Conservation (phyloP, 768 basidiomycete genomes). For the Mycena rosella region DNA sequence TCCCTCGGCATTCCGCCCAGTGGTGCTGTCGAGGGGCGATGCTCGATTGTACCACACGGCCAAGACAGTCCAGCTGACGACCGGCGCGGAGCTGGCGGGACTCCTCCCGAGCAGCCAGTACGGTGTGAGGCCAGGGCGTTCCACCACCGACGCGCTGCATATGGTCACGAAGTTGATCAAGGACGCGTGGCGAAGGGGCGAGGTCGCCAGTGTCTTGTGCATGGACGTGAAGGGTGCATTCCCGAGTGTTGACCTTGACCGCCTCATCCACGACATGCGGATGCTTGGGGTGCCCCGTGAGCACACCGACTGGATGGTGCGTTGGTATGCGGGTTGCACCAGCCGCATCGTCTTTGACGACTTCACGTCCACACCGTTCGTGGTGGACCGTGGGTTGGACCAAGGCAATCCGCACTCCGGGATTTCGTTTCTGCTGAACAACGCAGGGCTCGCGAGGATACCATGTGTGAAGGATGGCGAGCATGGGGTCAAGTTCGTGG, state of each 20-base stretch:
- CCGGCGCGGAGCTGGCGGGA: slow-evolving; percentile 45
- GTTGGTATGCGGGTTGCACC: slow-evolving; percentile 16
- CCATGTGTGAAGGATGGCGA: slow-evolving; percentile 3
- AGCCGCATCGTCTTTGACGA: slow-evolving; percentile 38
- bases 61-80: slow-evolving; percentile 22
- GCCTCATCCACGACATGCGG: slow-evolving; percentile 49
- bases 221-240: slow-evolving; percentile 60
- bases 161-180: slow-evolving; percentile 50
- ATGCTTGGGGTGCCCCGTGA: slow-evolving; percentile 42
- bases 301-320: slow-evolving; percentile 35
- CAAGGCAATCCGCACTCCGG: slow-evolving; percentile 42
- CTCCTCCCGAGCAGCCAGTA: slow-evolving; percentile 54
- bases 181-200: slow-evolving; percentile 48
- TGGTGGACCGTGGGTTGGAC: slow-evolving; percentile 35
- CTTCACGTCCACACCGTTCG: slow-evolving; percentile 29
- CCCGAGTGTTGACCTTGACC: slow-evolving; percentile 50
- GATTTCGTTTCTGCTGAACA: slow-evolving; percentile 42
- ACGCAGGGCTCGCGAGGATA: slow-evolving; percentile 29
- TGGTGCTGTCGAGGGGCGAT: slow-evolving; percentile 48
- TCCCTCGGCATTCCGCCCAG: slow-evolving; percentile 52
- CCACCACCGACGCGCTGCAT: slow-evolving; percentile 52
- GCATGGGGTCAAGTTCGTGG: slow-evolving; percentile 29
- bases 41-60: slow-evolving; percentile 34
- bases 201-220: slow-evolving; percentile 53
- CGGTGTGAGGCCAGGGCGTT: slow-evolving; percentile 52